Percentiles rank a stretch among this genome's conserved stretches.
phyloP scores from a whole-genome alignment of 371 early-diverging fungal species.

The Parasitella parasitica region DNA sequence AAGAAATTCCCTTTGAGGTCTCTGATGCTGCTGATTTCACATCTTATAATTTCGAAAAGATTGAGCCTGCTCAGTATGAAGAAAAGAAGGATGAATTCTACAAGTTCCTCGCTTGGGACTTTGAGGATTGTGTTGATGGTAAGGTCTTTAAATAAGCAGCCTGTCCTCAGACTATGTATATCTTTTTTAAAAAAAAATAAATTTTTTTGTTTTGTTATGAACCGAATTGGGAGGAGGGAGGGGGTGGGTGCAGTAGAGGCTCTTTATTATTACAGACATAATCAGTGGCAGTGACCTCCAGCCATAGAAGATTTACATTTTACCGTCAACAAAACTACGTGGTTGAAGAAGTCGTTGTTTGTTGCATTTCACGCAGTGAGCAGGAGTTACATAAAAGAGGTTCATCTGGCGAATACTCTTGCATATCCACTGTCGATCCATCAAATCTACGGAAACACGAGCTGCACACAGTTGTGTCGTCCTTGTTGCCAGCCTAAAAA shows the following conservation, averaged over 20 bases:
- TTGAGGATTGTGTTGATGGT: slow-evolving; percentile 49
- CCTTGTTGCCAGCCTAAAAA: slow-evolving; percentile 9
- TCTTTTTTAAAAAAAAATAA: slow-evolving; percentile 52
- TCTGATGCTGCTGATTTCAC: slow-evolving; percentile 88
- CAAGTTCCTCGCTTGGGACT: slow-evolving; percentile 53
- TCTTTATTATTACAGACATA: too few relatives aligned
- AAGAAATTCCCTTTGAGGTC: slow-evolving; percentile 85
- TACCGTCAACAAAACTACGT: too few relatives aligned
- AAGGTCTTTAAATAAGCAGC: slow-evolving; percentile 74
- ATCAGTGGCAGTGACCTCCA: too few relatives aligned
- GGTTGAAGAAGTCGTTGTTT: slow-evolving; percentile 11
- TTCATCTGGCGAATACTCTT: slow-evolving; percentile 12
- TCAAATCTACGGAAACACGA: slow-evolving; percentile 25
- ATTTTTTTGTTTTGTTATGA: slow-evolving; percentile 92
- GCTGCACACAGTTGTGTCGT: slow-evolving; percentile 10
- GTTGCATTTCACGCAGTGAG: slow-evolving; percentile 58
- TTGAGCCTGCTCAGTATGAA: slow-evolving; percentile 67
- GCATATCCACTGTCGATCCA: slow-evolving; percentile 10
- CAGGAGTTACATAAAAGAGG: slow-evolving; percentile 24
- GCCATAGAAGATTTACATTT: too few relatives aligned
- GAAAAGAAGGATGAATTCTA: slow-evolving; percentile 52
- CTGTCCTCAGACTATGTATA: too few relatives aligned
- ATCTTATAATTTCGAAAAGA: slow-evolving; percentile 82
- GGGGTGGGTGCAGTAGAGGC: too few relatives aligned
- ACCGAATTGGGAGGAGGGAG: slow-evolving; percentile 45